Evolutionary conservation across 768 basidiomycete genomes (phyloP).

Genomic region (Sistotremastrum suecicum): DNA sequence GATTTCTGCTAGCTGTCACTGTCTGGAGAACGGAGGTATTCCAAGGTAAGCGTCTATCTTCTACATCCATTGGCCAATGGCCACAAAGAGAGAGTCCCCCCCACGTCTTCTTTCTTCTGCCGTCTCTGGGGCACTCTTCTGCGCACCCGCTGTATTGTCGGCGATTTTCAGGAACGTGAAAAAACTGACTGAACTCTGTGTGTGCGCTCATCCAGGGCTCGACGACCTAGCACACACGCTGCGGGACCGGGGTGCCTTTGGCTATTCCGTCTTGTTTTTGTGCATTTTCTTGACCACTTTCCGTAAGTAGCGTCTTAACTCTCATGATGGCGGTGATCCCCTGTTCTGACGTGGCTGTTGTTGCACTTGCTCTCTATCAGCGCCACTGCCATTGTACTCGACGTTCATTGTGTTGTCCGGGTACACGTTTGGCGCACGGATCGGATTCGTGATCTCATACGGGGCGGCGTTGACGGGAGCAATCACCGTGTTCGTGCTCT

Average conservation of each 20-base stretch:
- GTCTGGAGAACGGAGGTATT: constrained; percentile 78
- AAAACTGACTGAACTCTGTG: background rate
- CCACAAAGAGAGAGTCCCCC: constrained; percentile 3
- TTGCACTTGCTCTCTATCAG: constrained; percentile 22
- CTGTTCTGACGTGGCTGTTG: constrained; percentile 13
- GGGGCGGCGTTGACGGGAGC: constrained; percentile 76
- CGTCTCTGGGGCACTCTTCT: constrained; percentile 4
- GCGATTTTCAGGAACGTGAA: background rate
- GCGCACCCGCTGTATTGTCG: background rate
- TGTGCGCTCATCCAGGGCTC: constrained; percentile 35
- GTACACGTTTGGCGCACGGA: constrained; percentile 78
- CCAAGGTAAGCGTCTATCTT: constrained; percentile 36
- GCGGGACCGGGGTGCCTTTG: constrained; percentile 53
- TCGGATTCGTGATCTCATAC: constrained; percentile 79
- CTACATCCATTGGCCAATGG: constrained; percentile 1
- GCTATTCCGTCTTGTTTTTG: constrained; percentile 50
- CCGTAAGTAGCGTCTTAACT: constrained; percentile 36
- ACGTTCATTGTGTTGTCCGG: constrained; percentile 87
- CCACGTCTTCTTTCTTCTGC: constrained; percentile 4
- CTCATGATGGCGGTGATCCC: constrained; percentile 5
- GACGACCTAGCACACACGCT: constrained; percentile 74
- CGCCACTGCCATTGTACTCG: constrained; percentile 84
- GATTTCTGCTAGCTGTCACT: constrained; percentile 67
- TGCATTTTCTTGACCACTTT: constrained; percentile 81
- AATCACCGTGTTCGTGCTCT: constrained; percentile 67